Conservation (phyloP, 2,329 filamentous ascomycete species). For the Aureobasidium sp. region DNA sequence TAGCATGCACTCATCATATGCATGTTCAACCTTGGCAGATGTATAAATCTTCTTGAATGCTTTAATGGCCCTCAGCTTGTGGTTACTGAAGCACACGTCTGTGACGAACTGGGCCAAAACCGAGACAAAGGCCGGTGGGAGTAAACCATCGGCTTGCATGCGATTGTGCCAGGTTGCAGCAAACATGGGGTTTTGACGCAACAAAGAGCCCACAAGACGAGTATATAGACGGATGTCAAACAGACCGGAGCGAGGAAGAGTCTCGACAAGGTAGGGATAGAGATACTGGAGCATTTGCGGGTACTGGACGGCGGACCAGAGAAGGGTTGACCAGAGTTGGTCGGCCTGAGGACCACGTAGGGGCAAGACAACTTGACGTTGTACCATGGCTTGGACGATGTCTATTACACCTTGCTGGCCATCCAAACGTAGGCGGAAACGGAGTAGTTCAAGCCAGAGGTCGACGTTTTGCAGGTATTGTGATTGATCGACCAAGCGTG, state of each 20-base stretch:
- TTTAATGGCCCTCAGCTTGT: slow-evolving; percentile 11
- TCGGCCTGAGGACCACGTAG: slow-evolving; percentile 30
- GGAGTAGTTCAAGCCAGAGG: slow-evolving; percentile 34
- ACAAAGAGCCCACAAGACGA: slow-evolving; percentile 33
- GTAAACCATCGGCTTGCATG: slow-evolving; percentile 30
- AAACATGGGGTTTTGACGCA: slow-evolving; percentile 22
- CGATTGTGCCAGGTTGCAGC: slow-evolving; percentile 25
- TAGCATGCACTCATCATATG: slow-evolving; percentile 36
- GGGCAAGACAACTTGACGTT: slow-evolving; percentile 32
- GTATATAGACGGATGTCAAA: slow-evolving; percentile 34
- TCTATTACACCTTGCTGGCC: slow-evolving; percentile 33
- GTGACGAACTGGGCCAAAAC: slow-evolving; percentile 10
- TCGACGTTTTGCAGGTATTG: slow-evolving; percentile 24
- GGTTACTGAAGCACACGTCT: slow-evolving; percentile 17
- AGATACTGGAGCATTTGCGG: slow-evolving; percentile 28
- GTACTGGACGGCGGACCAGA: slow-evolving; percentile 30
- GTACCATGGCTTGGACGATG: slow-evolving; percentile 35
- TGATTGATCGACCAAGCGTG: slow-evolving; percentile 25
- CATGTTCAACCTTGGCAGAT: slow-evolving; percentile 25
- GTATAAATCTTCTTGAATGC: slow-evolving; percentile 31
- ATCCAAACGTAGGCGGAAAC: slow-evolving; percentile 32
- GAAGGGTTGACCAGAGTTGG: slow-evolving; percentile 38
- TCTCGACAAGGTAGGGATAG: slow-evolving; percentile 31
- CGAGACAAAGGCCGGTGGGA: slow-evolving; percentile 20
- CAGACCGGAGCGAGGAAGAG: slow-evolving; percentile 31